Base-by-base conservation (phyloP, 345 rosid genomes). In the Crucihimalaya himalaica region DNA sequence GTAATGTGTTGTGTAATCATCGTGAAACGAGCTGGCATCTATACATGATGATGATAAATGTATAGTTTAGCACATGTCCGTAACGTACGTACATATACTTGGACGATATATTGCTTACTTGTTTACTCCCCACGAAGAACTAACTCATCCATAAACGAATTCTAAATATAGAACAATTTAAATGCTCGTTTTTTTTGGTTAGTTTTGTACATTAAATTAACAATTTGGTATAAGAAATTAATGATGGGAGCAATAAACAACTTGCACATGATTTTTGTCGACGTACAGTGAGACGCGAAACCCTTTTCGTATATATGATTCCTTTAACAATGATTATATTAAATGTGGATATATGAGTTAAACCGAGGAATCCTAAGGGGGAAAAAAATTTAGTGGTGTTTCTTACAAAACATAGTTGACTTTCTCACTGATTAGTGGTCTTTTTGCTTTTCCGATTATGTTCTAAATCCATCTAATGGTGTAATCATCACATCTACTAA, bases 21-120 rank as follows among this genome's bases (percentile, higher is more conserved):
- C 73, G 79, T 76, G 59, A 68, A 8, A 58, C 40, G 8, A 60
- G 74, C 79, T 75, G 79, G 69, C 69, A 75, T 68, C 6, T 8
- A 39, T 20, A 52, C 57, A 32, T 6, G 12, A 52, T 12, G 29
- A 55, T 31, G 35, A 53, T 31, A 35, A 34, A 16, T 50, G 35
- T 23, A 48, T 28, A 2, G 12, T 16, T 59, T 59, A 72, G 4
- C 60, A 65, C 66, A 57, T 66, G 65, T 16, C 42, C 71, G 21
- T 55, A 56, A 56, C 61, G 52, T 39, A 74, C 60, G 42, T 66
- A 37, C 42, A 47, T 48, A 40, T 48, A 40, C 57, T 15, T 43
- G 2, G 7, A 40, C 28, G 14, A 27, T 2, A 31, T 15, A 70
- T 29, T 53, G 27, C 3, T 51, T 51, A 16, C 19, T 60, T 27